Evolutionary conservation across 2,329 filamentous ascomycete genomes (phyloP).

Genomic region (Clarireedia hainanense): DNA sequence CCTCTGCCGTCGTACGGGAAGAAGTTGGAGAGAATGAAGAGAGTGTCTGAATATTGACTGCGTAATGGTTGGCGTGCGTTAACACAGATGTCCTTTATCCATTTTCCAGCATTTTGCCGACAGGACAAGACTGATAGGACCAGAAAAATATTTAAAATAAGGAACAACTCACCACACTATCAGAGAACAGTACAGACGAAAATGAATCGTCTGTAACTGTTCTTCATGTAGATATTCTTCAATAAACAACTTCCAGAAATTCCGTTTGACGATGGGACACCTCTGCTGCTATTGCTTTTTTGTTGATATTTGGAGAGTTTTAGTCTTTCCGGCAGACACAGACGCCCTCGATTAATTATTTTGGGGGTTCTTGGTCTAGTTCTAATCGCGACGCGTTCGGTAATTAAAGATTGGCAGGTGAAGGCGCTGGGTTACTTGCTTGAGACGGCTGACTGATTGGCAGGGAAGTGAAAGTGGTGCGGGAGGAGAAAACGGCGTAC

Average conservation of each 20-base stretch:
- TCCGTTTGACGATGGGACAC: neutral
- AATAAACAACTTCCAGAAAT: neutral
- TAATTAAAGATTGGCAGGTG: conserved; percentile 3
- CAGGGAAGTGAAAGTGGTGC: neutral
- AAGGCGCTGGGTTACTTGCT: neutral
- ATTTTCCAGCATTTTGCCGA: conserved; percentile 5
- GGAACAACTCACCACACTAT: conserved; percentile 5
- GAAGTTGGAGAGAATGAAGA: conserved; percentile 36
- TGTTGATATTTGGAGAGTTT: neutral
- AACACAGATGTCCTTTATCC: neutral
- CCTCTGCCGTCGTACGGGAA: conserved; percentile 56
- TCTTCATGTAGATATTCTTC: neutral
- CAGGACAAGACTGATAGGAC: neutral
- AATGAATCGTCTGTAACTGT: conserved; percentile 47
- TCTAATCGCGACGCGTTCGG: conserved; percentile 15
- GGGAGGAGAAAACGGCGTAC: no score
- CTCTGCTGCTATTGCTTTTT: neutral
- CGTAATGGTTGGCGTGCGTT: neutral
- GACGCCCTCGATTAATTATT: neutral
- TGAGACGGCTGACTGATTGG: neutral
- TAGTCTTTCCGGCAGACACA: neutral
- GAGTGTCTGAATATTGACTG: conserved; percentile 20
- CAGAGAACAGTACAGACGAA: conserved; percentile 56
- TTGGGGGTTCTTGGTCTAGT: neutral
- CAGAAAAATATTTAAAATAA: conserved; percentile 1